Conservation (phyloP, 257 asterid species). For the Gentiana dahurica region DNA sequence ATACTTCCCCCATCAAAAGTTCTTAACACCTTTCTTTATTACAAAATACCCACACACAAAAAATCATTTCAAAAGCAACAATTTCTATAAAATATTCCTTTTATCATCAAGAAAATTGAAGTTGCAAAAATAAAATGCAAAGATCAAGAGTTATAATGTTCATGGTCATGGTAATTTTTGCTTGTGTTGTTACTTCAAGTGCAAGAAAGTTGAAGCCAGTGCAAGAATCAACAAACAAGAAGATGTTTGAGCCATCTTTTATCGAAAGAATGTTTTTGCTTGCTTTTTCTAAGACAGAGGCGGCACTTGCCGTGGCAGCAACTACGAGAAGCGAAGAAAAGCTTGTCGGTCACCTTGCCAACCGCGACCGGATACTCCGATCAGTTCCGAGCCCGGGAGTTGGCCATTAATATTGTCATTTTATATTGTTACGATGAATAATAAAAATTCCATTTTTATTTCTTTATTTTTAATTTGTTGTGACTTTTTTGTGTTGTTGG, state of each 20-base stretch:
- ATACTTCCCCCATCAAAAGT: too few relatives aligned
- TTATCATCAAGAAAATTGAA: too few relatives aligned
- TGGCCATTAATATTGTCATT: conserved; percentile 28
- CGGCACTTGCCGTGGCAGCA: conserved; percentile 25
- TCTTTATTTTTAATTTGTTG: background rate
- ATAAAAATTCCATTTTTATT: too few relatives aligned
- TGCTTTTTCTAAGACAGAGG: conserved; percentile 44
- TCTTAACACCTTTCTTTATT: too few relatives aligned
- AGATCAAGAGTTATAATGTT: conserved; percentile 11
- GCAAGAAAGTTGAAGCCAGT: conserved; percentile 30
- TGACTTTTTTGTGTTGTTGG: background rate
- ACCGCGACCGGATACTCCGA: conserved; percentile 40
- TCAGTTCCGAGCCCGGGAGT: conserved; percentile 79
- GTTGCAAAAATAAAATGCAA: conserved; percentile 14
- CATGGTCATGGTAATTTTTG: conserved; percentile 14
- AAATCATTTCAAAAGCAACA: background rate
- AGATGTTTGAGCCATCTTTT: background rate
- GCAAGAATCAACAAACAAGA: conserved; percentile 2
- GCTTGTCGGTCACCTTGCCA: conserved; percentile 46
- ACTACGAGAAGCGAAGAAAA: conserved; percentile 12
- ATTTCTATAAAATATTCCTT: background rate
- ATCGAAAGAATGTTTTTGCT: conserved; percentile 22
- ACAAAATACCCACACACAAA: too few relatives aligned
- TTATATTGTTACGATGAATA: background rate
- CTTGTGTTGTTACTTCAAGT: conserved; percentile 16